Evolutionary conservation across 331 rosid species (phyloP), one percentile per base, ranked within the genome.

Genomic region (Malus hybrid): DNA sequence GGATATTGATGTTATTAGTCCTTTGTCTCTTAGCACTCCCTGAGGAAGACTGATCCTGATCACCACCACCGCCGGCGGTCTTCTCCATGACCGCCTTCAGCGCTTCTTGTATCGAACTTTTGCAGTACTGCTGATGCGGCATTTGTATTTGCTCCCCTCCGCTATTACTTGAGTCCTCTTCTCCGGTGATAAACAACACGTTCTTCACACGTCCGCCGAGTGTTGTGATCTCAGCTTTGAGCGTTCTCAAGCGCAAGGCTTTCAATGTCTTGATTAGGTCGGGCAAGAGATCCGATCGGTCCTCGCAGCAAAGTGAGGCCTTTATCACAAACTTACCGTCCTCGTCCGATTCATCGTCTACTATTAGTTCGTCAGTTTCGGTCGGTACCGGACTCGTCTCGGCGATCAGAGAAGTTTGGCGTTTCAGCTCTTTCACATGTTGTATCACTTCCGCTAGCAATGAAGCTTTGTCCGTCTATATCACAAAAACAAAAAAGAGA

Each of bases 391-490:
- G 79, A 79, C 87, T 93, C 5, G 91, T 91, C 83, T 93, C 98
- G 0, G 89, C 96, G 66, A 91, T 91, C 31, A 87, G 18, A 0
- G 97, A 87, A 1, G 98, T 93, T 67, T 93, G 90, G 5, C 91
- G 90, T 74, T 93, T 93, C 56, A 93, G 89, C 79, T 91, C 97
- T 80, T 91, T 93, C 77, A 93, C 97, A 70, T 91, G 98, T 34
- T 93, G 89, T 66, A 93, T 93, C 61, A 93, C 98, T 80, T 93
- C 98, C 0, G 97, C 98, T 4, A 93, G 66, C 48, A 93, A 67
- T 2, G 98, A 93, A 39, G 98, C 98, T 75, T 93, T 93, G 81
- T 93, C 98, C 54, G 98, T 93, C 98, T 93, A 22, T 13, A 69
- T 16, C 28, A 57, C 22, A 18, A 61, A 56, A 24, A 13, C 42